Evolutionary conservation across 306 rosid genomes (phyloP), one percentile per base, ranked within the genome.

Genomic region (Erythrophleum fordii): DNA sequence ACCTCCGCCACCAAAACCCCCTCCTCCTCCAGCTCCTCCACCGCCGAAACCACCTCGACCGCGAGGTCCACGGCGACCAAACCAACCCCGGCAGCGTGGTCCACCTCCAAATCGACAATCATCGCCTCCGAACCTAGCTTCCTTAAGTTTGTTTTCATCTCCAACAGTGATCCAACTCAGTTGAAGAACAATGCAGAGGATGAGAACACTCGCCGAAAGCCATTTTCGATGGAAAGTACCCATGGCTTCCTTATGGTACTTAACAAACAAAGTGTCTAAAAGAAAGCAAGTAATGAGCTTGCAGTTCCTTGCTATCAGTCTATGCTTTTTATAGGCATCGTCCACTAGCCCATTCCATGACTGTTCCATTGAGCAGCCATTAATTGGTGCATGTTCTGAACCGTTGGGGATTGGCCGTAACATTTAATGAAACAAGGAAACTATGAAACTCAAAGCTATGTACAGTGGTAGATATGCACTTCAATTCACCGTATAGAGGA

Each of bases 81-180:
- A 55, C 75, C 91, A n/a, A 18, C 84, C 87, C 42, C 85, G 69
- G 46, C 94, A 86, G 5, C 87, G 72, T 2, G 87, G 82, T n/a
- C 91, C 90, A 82, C 87, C 71, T 48, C 91, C 64, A 80, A 76
- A 89, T 69, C 82, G 80, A 62, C 98, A 89, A 51, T 81, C 88
- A 45, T 85, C 84, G 4, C 69, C 88, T 52, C 88, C 87, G 0
- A 77, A 92, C 67, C 93, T 65, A 2, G 60, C 75, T 71, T 83
- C 42, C 53, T 89, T 77, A 69, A 92, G 85, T 83, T 84, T 85
- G 7, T 5, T 22, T 10, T 39, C 25, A 10, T 91, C 97, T 23
- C 90, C 94, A 45, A 87, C 77, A 59, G 77, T 35, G 5, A 70
- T 14, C 45, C 87, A 82, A 37, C 89, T 89, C 77, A 89, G 52